Conservation (phyloP, 1,284 basidiomycete species). For the Rhodotorula sp. region DNA sequence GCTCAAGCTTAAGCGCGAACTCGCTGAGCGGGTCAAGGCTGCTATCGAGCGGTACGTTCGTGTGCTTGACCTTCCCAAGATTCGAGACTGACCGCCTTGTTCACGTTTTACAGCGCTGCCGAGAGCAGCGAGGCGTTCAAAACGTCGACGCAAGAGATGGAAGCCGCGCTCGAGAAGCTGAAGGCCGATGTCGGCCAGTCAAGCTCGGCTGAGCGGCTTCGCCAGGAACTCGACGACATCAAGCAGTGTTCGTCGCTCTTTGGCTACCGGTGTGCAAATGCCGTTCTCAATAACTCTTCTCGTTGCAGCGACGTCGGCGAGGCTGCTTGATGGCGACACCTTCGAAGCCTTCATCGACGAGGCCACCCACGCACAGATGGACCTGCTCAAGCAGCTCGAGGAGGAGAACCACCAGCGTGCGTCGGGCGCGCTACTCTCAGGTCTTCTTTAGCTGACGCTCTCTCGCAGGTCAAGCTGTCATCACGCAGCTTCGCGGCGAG, state of each 20-base stretch:
- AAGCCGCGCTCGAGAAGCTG: not conserved
- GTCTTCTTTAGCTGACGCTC: not conserved
- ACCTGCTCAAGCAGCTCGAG: not conserved
- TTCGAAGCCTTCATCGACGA: no score
- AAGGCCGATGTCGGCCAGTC: not conserved
- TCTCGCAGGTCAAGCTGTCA: constrained; percentile 11
- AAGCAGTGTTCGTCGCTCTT: constrained; percentile 7
- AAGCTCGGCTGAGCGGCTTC: not conserved
- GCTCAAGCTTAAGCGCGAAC: constrained; percentile 5
- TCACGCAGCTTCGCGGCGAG: constrained; percentile 21
- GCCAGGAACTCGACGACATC: not conserved
- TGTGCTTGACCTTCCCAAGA: constrained; percentile 6
- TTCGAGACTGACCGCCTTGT: not conserved
- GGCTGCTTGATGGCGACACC: no score
- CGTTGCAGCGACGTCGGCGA: no score
- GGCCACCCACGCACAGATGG: no score
- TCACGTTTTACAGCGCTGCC: not conserved
- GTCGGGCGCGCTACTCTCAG: not conserved
- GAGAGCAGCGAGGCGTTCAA: not conserved
- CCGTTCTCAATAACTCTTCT: not conserved
- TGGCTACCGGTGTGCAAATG: no score
- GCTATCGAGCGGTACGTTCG: not conserved
- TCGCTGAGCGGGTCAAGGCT: not conserved
- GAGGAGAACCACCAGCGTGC: constrained; percentile 4
- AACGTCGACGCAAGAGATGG: not conserved